Evolutionary conservation across 192 early-diverging fungal genomes (phyloP), one percentile per base, ranked within the genome.

Genomic region (Oehlia diaphana): DNA sequence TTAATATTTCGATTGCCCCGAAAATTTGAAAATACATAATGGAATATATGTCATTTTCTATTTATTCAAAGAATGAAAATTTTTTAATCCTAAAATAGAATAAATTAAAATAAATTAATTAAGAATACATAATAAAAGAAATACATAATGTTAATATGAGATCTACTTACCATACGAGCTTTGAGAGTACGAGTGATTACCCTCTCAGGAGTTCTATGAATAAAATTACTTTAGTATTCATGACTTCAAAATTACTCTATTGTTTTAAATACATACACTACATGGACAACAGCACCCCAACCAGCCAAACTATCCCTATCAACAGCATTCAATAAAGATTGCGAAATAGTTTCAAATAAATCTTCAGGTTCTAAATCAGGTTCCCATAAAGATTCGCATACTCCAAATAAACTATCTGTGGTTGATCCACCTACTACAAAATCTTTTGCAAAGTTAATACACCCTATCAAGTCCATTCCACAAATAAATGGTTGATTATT

Each of bases 361-460:
- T 97, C 97, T 77, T 99, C 97, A 14, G 98, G 97, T 79, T 93
- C 85, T 79, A 99, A 90, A 88, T 98, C 91, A 63, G 97, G 96
- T 85, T 99, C 97, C 97, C 97, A 99, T 72, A 99, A 89, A 28
- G 91, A 89, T 86, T 99, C 98, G 81, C 96, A 97, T 92, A 96
- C 97, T 80, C 98, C 98, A 78, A 94, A 99, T 78, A 99, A 88
- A 77, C 94, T 94, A 42, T 92, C 86, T 28, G 82, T 82, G 21
- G 98, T 92, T 10, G 96, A 98, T 81, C 98, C 98, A 70, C 89
- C 88, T 23, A 98, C 98, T 47, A 96, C 93, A 92, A 99, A 99
- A 84, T 99, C 97, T 67, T 94, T 91, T 23, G 97, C 91, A 83
- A 90, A 93, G 83, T 94, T 95, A 79, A 95, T 90, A 85, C 96